These are phyloP conservation scores for Solanum dulcamara DNA, from an alignment of 257 asterid genomes.

Conservation along the genomic window DNA sequence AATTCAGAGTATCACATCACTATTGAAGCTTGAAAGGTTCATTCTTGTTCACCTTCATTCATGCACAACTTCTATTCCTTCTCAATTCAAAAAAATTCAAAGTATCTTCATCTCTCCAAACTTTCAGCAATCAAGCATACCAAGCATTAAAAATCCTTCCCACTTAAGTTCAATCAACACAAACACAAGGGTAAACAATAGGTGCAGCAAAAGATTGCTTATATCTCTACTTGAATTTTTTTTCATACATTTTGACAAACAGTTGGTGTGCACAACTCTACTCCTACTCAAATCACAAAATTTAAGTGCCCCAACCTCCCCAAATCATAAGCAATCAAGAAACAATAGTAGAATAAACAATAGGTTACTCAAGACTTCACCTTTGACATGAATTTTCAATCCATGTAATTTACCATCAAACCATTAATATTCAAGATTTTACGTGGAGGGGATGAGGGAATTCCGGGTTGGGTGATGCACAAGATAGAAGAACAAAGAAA, in stretches of 20 bases:
- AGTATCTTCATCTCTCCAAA: not conserved
- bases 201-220: not conserved
- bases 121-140: not conserved
- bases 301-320: not conserved
- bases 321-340: not conserved
- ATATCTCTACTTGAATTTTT: not conserved
- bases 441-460: not conserved
- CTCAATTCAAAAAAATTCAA: not conserved
- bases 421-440: not conserved
- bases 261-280: not conserved
- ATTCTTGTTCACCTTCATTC: not conserved
- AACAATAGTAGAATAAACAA: not conserved
- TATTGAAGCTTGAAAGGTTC: not conserved
- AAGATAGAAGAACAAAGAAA: not conserved
- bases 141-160: not conserved
- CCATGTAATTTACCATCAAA: not conserved
- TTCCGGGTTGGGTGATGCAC: not conserved
- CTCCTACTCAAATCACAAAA: not conserved
- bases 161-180: not conserved
- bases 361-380: not conserved
- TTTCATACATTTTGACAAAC: not conserved
- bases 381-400: not conserved
- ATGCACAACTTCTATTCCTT: not conserved
- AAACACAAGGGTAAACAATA: not conserved
- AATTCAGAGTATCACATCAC: not conserved